Base-by-base conservation (phyloP, 179 eudicot species). In the Monotropa hypopitys region DNA sequence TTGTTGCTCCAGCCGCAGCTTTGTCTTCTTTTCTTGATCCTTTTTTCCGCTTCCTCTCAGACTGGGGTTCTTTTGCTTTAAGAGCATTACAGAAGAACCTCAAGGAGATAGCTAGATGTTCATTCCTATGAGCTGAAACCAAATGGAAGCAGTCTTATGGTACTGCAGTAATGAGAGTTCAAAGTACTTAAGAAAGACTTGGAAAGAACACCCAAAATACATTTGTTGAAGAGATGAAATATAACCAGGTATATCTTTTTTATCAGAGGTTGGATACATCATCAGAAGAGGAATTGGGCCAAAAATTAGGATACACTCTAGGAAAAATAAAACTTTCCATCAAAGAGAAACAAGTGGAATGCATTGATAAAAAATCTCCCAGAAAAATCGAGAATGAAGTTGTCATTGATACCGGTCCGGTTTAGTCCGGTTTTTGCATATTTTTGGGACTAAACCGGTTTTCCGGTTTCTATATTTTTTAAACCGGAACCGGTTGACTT, bases 51-150 rank as follows among this genome's bases (percentile, higher is more conserved):
- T 84, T 92, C 81, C 88, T 88, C 62, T 92, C 97, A 21, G 91
- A 83, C 69, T 77, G 89, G 68, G 97, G 94, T 71, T 92, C 97
- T 72, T 72, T 72, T 32, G 61, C 43, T 87, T 92, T 92, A 75
- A 92, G 83, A 72, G 87, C 88, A 74, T 91, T 84, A 82, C 85
- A 56, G 82, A 89, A 86, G 82, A 88, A 76, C 78, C 94, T 87
- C 83, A 91, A 80, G 42, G 85, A 87, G 62, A 79, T 71, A 71
- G 89, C 78, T 51, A 92, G 83, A 78, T 87, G 86, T 77, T 89
- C 91, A 81, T 92, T 92, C 67, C 96, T 90, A 82, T 92, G 97
- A 72, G 92, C 96, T 90, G 90, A 75, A 89, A 87, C 53, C 51
- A 81, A 69, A 69, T 26, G 47, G 51, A 67, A 76, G 69, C 47